These are phyloP conservation scores for Zygosaccharomyces bailii DNA, from an alignment of 805 yeast species.

Conservation along the genomic window DNA sequence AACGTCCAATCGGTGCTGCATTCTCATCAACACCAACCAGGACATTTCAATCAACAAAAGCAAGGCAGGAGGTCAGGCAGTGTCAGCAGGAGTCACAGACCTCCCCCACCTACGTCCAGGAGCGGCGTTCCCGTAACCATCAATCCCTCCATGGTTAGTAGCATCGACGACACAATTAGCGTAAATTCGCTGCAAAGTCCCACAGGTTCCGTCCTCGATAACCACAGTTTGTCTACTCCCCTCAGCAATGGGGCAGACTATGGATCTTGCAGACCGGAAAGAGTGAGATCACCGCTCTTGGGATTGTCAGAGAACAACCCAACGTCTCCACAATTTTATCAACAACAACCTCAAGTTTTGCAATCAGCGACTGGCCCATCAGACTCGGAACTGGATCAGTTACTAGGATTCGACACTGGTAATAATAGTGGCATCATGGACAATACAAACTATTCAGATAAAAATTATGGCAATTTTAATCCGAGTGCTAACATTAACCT, in stretches of 20 bases:
- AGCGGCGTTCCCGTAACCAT: slow-evolving; percentile 15
- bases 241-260: slow-evolving; percentile 7
- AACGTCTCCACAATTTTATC: slow-evolving; percentile 5
- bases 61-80: slow-evolving; percentile 20
- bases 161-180: slow-evolving; percentile 18
- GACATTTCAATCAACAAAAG: slow-evolving; percentile 1
- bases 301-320: slow-evolving; percentile 9
- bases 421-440: background rate
- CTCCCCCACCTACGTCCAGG: slow-evolving; percentile 10
- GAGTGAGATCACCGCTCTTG: slow-evolving; percentile 10
- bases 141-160: slow-evolving; percentile 20
- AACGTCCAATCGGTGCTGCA: slow-evolving; percentile 1
- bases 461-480: background rate
- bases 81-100: slow-evolving; percentile 23
- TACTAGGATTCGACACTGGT: slow-evolving; percentile 8
- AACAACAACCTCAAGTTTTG: slow-evolving; percentile 2
- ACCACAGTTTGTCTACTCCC: slow-evolving; percentile 3
- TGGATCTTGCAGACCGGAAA: slow-evolving; percentile 10
- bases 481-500: slow-evolving; percentile 1
- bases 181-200: slow-evolving; percentile 17
- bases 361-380: slow-evolving; percentile 9
- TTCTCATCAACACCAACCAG: slow-evolving; percentile 8
- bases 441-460: background rate
- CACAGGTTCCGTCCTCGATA: slow-evolving; percentile 12
- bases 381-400: slow-evolving; percentile 14